Conservation (phyloP, 495 filamentous ascomycete species). For the Talaromyces proteolyticus region DNA sequence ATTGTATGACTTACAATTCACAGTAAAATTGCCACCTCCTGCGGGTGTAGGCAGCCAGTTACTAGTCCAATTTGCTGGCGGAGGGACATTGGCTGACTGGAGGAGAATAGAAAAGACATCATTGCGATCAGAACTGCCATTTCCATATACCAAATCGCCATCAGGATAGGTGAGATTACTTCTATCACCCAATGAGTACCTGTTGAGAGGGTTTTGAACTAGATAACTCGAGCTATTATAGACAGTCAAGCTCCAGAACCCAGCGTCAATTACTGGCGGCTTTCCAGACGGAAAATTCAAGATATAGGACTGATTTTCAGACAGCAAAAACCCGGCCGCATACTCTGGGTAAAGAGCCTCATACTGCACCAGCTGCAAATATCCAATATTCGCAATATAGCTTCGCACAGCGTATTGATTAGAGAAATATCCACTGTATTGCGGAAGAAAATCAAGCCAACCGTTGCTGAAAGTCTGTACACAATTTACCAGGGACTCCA, state of each 20-base stretch:
- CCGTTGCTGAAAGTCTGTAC: background rate
- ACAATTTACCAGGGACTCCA: background rate
- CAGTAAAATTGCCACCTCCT: background rate
- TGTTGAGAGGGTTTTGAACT: constrained; percentile 17
- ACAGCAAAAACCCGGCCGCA: background rate
- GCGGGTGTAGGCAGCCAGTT: constrained; percentile 12
- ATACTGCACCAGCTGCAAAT: background rate
- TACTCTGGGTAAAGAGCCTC: background rate
- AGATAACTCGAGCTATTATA: constrained; percentile 19
- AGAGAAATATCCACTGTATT: background rate
- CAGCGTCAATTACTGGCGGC: constrained; percentile 15
- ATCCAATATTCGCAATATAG: background rate
- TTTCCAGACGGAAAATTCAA: constrained; percentile 20
- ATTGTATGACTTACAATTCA: background rate
- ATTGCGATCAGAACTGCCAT: constrained; percentile 1
- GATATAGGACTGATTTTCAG: constrained; percentile 13
- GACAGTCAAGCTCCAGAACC: constrained; percentile 32
- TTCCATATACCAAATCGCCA: constrained; percentile 19
- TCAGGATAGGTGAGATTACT: constrained; percentile 23
- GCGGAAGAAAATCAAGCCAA: background rate
- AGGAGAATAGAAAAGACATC: constrained; percentile 12
- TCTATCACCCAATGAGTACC: constrained; percentile 20
- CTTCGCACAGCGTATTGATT: background rate
- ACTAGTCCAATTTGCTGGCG: constrained; percentile 25
- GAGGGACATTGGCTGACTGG: constrained; percentile 18